These are phyloP conservation scores for Pseudocercospora musae DNA, from an alignment of 2,329 filamentous ascomycete species.

Conservation along the genomic window DNA sequence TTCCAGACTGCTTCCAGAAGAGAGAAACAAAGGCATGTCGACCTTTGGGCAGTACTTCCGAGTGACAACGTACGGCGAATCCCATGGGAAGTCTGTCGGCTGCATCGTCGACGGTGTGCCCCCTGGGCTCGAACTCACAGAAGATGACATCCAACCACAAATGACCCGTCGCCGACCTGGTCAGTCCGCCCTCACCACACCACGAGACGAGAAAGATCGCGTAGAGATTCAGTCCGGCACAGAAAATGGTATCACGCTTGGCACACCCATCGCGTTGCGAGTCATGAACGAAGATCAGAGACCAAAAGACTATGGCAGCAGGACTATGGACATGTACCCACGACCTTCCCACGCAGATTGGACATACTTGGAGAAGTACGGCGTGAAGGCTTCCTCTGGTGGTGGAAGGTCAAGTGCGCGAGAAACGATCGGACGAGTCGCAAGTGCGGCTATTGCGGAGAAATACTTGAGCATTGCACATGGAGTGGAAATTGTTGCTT, in stretches of 20 bases:
- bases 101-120: conserved; percentile 93
- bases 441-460: conserved; percentile 87
- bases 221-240: conserved; percentile 92
- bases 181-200: conserved; percentile 85
- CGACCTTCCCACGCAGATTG: conserved; percentile 92
- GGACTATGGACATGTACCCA: conserved; percentile 86
- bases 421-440: conserved; percentile 88
- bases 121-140: conserved; percentile 79
- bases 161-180: conserved; percentile 87
- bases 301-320: conserved; percentile 77
- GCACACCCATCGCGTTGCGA: conserved; percentile 82
- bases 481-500: conserved; percentile 87
- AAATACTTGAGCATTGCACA: conserved; percentile 82
- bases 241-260: conserved; percentile 83
- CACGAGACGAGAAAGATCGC: conserved; percentile 84
- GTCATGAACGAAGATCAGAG: conserved; percentile 92
- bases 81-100: conserved; percentile 87
- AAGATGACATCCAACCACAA: conserved; percentile 78
- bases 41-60: conserved; percentile 80
- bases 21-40: conserved; percentile 61
- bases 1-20: too few relatives aligned
- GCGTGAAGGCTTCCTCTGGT: conserved; percentile 84
- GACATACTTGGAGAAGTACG: conserved; percentile 97
- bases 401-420: conserved; percentile 88
- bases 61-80: conserved; percentile 83